Percentiles rank a stretch among this genome's conserved stretches.
phyloP scores from a whole-genome alignment of 1,284 basidiomycete species.

The Apiotrichum akiyoshidainum region DNA sequence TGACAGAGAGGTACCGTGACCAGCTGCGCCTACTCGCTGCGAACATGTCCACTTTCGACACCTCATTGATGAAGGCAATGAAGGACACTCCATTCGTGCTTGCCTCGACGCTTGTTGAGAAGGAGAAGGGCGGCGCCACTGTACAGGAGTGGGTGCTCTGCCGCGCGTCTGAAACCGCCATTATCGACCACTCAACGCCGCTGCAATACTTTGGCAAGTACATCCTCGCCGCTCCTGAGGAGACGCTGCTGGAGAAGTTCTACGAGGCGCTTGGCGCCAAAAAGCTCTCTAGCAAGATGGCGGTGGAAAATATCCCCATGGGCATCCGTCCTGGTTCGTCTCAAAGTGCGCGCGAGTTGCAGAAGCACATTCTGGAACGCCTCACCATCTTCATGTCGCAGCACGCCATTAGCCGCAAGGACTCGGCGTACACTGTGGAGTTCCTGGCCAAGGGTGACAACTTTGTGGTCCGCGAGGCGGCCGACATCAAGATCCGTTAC shows the following conservation, averaged over 20 bases:
- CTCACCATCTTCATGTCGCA: constrained; percentile 85
- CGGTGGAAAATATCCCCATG: constrained; percentile 63
- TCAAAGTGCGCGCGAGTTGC: constrained; percentile 27
- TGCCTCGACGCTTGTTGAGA: constrained; percentile 59
- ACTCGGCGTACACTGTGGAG: constrained; percentile 55
- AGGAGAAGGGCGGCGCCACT: constrained; percentile 34
- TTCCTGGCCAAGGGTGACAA: constrained; percentile 70
- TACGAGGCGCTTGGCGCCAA: constrained; percentile 58
- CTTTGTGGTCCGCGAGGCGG: constrained; percentile 61
- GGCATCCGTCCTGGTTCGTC: constrained; percentile 25
- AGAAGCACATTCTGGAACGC: constrained; percentile 70
- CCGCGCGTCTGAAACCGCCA: constrained; percentile 58
- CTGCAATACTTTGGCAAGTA: constrained; percentile 72
- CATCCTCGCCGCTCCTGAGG: constrained; percentile 83
- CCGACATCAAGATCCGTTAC: constrained; percentile 37
- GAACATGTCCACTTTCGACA: constrained; percentile 63
- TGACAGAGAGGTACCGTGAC: constrained; percentile 62
- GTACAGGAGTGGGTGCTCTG: constrained; percentile 42
- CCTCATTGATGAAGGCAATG: constrained; percentile 62
- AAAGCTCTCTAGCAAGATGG: constrained; percentile 66
- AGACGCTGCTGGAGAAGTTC: constrained; percentile 45
- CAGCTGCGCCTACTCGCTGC: constrained; percentile 83
- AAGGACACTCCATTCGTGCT: constrained; percentile 68
- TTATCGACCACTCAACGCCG: constrained; percentile 75
- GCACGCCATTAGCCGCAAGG: constrained; percentile 57